Evolutionary conservation across 176 grass and related monocot species (phyloP).

Genomic region (Guadua angustifolia): DNA sequence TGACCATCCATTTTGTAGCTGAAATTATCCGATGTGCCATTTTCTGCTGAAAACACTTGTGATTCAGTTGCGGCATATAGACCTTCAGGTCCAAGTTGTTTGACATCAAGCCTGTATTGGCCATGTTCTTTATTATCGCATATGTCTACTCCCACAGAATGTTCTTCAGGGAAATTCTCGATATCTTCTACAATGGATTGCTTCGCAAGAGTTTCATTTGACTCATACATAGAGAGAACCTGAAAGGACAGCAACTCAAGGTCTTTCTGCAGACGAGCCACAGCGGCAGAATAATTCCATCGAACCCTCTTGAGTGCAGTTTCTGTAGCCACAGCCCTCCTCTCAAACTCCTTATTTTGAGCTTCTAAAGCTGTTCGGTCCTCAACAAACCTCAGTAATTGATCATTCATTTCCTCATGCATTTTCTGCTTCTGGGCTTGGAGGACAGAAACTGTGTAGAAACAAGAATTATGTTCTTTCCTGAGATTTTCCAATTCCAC

Average conservation of each 20-base stretch:
- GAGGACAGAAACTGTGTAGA: slow-evolving; percentile 88
- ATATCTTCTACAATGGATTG: slow-evolving; percentile 67
- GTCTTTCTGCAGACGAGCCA: slow-evolving; percentile 92
- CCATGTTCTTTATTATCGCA: slow-evolving; percentile 42
- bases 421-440: slow-evolving; percentile 87
- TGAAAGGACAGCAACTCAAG: slow-evolving; percentile 93
- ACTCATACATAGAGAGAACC: slow-evolving; percentile 97
- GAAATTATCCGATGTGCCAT: slow-evolving; percentile 37
- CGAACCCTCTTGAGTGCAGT: slow-evolving; percentile 83
- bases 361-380: slow-evolving; percentile 72
- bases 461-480: slow-evolving; percentile 86
- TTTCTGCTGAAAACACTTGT: slow-evolving; percentile 35
- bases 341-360: slow-evolving; percentile 89
- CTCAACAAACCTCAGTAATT: slow-evolving; percentile 75
- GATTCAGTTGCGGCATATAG: slow-evolving; percentile 29
- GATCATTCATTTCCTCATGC: slow-evolving; percentile 87
- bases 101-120: slow-evolving; percentile 31
- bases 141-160: slow-evolving; percentile 38
- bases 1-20: slow-evolving; percentile 49
- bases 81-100: slow-evolving; percentile 41
- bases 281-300: slow-evolving; percentile 79
- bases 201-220: slow-evolving; percentile 88
- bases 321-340: slow-evolving; percentile 81
- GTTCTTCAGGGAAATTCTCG: slow-evolving; percentile 55
- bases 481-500: slow-evolving; percentile 88